Conservation (phyloP, 1,284 basidiomycete species). For the Xanthoconium separans region DNA sequence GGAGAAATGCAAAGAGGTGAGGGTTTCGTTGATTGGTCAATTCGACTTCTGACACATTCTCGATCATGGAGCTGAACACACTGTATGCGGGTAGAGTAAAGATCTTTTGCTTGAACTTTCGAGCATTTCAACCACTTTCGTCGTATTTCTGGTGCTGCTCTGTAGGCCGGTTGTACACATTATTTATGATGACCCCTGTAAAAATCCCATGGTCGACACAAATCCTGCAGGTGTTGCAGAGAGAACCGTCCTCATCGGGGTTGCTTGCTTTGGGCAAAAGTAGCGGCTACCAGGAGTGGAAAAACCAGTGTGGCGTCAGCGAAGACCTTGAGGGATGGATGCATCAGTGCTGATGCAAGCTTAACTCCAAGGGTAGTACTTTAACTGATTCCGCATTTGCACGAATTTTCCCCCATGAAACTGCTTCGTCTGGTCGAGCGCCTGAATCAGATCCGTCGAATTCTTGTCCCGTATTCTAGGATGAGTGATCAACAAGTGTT, state of each 20-base stretch:
- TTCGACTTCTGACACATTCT: conserved; percentile 14
- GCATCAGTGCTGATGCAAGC: conserved; percentile 1
- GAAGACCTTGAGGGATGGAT: conserved; percentile 46
- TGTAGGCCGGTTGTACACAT: conserved; percentile 7
- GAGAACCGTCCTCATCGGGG: background rate
- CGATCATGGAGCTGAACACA: conserved; percentile 24
- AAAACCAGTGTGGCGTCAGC: conserved; percentile 90
- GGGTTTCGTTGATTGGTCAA: conserved; percentile 6
- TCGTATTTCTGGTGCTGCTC: background rate
- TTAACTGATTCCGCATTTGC: conserved; percentile 91
- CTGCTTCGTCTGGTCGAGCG: conserved; percentile 94
- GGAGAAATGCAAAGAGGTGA: conserved; percentile 51
- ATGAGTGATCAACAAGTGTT: conserved; percentile 7
- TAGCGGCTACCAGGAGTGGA: conserved; percentile 85
- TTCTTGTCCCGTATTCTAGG: conserved; percentile 95
- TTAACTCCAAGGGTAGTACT: conserved; percentile 43
- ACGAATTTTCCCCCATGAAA: conserved; percentile 99
- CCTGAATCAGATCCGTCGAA: conserved; percentile 99
- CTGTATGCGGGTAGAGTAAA: conserved; percentile 16
- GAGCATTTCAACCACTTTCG: conserved; percentile 2
- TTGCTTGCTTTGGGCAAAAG: conserved; percentile 62
- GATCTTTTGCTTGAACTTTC: background rate
- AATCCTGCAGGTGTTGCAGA: background rate
- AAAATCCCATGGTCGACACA: background rate
- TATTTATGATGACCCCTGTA: conserved; percentile 10